These are phyloP conservation scores for Pseudogymnoascus sp. DNA, from an alignment of 2,329 filamentous ascomycete species.

Conservation along the genomic window DNA sequence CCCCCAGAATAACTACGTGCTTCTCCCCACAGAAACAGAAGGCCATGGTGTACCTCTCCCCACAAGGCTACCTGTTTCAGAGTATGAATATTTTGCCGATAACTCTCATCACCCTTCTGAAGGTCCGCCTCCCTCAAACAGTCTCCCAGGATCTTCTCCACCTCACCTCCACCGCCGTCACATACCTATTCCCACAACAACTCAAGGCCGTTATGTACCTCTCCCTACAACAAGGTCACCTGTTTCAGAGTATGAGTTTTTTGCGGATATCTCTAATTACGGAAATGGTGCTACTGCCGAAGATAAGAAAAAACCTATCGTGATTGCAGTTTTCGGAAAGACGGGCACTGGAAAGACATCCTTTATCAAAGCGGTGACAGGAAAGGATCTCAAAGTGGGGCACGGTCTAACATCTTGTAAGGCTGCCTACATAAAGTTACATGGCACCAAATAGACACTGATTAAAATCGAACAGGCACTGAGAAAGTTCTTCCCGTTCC, in stretches of 20 bases:
- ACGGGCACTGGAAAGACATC: conserved; percentile 36
- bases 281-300: conserved; percentile 19
- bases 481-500: conserved; percentile 7
- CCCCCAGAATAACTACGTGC: too few species aligned
- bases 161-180: not conserved
- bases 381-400: conserved; percentile 24
- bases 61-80: too few species aligned
- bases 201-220: not conserved
- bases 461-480: conserved; percentile 7
- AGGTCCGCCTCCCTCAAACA: not conserved
- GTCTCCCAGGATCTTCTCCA: not conserved
- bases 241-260: not conserved
- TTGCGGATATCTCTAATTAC: not conserved
- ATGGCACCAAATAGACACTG: not conserved
- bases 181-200: not conserved
- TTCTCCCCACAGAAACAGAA: too few species aligned
- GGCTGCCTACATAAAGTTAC: not conserved
- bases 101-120: too few species aligned
- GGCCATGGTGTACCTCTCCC: too few species aligned
- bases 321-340: conserved; percentile 35
- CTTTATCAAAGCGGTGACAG: conserved; percentile 28
- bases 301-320: conserved; percentile 11
- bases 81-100: too few species aligned
- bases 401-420: conserved; percentile 28
- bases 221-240: not conserved